Evolutionary conservation across 352 stramenopile genomes (phyloP).

Genomic region (Phytophthora nicotianae): DNA sequence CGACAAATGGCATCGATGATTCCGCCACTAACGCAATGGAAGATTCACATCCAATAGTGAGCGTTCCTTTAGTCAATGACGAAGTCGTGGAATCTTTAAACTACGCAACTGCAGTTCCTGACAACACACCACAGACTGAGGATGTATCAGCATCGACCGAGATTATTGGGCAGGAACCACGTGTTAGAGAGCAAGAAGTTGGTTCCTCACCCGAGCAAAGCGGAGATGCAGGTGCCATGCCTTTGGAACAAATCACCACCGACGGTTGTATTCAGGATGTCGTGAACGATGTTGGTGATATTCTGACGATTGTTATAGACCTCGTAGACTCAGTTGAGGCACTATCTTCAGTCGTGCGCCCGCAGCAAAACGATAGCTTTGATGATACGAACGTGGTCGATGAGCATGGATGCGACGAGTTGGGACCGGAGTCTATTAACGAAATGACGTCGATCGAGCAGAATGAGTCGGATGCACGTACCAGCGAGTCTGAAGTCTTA

Average conservation of each 20-base stretch:
- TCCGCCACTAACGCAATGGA: neutral
- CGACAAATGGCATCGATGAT: neutral
- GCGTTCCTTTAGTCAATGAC: neutral
- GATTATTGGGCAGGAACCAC: neutral
- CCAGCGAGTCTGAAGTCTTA: neutral
- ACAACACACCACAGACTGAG: neutral
- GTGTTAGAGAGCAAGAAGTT: neutral
- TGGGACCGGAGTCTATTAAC: constrained; percentile 13
- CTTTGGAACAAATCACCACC: neutral
- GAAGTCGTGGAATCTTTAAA: neutral
- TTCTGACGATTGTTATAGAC: constrained; percentile 8
- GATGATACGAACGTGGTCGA: neutral
- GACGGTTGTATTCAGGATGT: neutral
- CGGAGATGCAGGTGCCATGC: neutral
- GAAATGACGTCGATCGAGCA: constrained; percentile 19
- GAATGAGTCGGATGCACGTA: constrained; percentile 1
- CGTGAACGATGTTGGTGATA: constrained; percentile 1
- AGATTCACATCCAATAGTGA: neutral
- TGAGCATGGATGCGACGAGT: constrained; percentile 12
- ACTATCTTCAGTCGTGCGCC: constrained; percentile 11
- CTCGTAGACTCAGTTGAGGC: constrained; percentile 19
- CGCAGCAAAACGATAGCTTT: constrained; percentile 2
- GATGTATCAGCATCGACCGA: neutral
- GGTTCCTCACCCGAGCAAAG: neutral
- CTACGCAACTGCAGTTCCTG: neutral